phyloP scores from a whole-genome alignment of 176 grass and related monocot species.

The Guadua angustifolia region DNA sequence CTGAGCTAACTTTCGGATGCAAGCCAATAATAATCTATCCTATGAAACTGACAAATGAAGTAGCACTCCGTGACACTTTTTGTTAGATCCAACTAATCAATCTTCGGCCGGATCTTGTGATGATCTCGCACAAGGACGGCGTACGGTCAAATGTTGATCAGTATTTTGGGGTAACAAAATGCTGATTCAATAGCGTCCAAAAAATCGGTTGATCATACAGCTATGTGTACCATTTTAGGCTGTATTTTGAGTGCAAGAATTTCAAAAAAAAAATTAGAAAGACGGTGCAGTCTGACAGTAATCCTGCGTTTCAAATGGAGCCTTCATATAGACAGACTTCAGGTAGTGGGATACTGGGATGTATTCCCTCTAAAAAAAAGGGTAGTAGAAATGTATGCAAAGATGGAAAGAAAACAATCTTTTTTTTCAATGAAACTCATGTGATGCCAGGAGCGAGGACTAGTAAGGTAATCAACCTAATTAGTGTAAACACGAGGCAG shows the following conservation, averaged over 20 bases:
- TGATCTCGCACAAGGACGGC: background rate
- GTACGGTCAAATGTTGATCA: background rate
- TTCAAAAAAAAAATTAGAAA: too few species aligned
- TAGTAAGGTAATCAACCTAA: background rate
- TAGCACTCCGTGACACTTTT: conserved; percentile 49
- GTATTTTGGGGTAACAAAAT: background rate
- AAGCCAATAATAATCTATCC: conserved; percentile 42
- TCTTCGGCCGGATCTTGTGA: conserved; percentile 1
- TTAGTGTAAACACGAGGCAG: too few species aligned
- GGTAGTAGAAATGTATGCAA: background rate
- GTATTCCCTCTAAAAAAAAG: background rate
- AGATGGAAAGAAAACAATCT: background rate
- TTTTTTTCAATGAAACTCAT: background rate
- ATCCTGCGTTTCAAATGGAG: background rate
- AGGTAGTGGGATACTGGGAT: background rate
- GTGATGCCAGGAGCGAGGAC: background rate
- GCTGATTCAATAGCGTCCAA: background rate
- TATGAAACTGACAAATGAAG: conserved; percentile 52
- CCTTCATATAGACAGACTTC: background rate
- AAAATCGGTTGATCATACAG: background rate
- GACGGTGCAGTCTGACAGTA: background rate
- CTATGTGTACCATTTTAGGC: background rate
- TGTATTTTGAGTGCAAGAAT: background rate
- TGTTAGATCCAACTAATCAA: conserved; percentile 45
- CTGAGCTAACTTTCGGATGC: conserved; percentile 49